These are phyloP conservation scores for Lophiotrema nucula DNA, from an alignment of 495 filamentous ascomycete species.

Conservation along the genomic window DNA sequence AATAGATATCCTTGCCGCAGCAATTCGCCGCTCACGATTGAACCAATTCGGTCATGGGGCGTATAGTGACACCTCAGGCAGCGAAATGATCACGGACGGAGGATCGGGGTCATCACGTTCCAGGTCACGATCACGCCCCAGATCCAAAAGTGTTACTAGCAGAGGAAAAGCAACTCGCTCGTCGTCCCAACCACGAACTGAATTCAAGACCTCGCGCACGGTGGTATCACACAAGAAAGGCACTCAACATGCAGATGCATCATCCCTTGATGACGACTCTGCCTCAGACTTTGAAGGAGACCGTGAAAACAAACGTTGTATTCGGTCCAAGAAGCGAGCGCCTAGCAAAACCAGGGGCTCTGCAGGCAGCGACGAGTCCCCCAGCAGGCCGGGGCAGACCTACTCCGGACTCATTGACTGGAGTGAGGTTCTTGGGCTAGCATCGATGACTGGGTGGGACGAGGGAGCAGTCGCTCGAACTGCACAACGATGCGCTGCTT, in stretches of 20 bases:
- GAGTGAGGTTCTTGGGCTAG: constrained; percentile 75
- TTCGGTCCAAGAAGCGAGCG: too few species aligned
- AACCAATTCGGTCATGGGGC: constrained; percentile 21
- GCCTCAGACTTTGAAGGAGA: too few species aligned
- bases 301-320: too few species aligned
- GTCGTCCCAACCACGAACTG: too few species aligned
- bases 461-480: constrained; percentile 61
- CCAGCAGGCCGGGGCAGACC: too few species aligned
- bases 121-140: background rate
- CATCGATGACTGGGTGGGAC: constrained; percentile 66
- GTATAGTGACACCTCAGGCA: constrained; percentile 20
- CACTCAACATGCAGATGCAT: too few species aligned
- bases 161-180: background rate
- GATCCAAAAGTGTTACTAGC: background rate
- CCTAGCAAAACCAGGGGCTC: too few species aligned
- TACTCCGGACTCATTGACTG: constrained; percentile 61
- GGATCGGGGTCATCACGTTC: background rate
- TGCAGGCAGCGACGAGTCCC: too few species aligned
- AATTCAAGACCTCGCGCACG: background rate
- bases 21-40: constrained; percentile 63
- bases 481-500: constrained; percentile 63
- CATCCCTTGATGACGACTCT: too few species aligned
- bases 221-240: too few species aligned
- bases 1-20: constrained; percentile 63
- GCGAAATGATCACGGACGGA: constrained; percentile 19